These are phyloP conservation scores for Leishmania tarentolae DNA, from an alignment of 208 protist genomes.

Conservation along the genomic window DNA sequence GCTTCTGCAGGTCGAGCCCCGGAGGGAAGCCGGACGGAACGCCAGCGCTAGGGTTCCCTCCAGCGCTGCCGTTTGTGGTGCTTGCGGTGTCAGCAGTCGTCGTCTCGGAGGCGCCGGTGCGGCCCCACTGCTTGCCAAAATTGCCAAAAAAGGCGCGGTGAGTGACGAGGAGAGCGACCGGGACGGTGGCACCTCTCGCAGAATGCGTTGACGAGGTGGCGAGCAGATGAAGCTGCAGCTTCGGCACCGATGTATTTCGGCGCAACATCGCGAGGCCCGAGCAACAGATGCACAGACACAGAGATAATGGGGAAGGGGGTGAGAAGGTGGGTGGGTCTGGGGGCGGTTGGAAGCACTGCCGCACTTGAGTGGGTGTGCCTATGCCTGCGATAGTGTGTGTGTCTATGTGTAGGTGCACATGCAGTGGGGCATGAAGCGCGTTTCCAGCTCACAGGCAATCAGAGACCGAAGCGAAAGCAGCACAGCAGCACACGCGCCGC, in stretches of 20 bases:
- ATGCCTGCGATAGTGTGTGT: not conserved
- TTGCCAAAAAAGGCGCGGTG: slow-evolving; percentile 23
- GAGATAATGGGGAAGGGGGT: not conserved
- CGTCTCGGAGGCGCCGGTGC: not conserved
- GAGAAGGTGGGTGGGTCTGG: not conserved
- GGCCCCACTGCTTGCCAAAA: slow-evolving; percentile 20
- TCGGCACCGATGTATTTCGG: slow-evolving; percentile 11
- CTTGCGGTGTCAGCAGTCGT: slow-evolving; percentile 2
- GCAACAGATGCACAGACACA: not conserved
- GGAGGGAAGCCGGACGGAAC: slow-evolving; percentile 38
- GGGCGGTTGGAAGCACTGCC: not conserved
- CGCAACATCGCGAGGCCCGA: slow-evolving; percentile 15
- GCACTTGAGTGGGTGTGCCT: not conserved
- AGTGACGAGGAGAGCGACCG: slow-evolving; percentile 6
- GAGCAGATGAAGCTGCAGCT: slow-evolving; percentile 23
- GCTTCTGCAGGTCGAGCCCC: slow-evolving; percentile 62
- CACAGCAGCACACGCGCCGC: not conserved
- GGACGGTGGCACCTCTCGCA: not conserved
- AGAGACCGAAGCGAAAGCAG: too few species aligned
- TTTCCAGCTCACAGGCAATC: not conserved
- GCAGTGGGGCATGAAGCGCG: not conserved
- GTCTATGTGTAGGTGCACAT: not conserved
- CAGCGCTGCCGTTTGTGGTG: slow-evolving; percentile 2
- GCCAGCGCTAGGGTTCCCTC: not conserved
- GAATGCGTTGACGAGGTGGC: not conserved